Evolutionary conservation across 1,139 yeast genomes (phyloP).

Genomic region (Suhomyces maxii): DNA sequence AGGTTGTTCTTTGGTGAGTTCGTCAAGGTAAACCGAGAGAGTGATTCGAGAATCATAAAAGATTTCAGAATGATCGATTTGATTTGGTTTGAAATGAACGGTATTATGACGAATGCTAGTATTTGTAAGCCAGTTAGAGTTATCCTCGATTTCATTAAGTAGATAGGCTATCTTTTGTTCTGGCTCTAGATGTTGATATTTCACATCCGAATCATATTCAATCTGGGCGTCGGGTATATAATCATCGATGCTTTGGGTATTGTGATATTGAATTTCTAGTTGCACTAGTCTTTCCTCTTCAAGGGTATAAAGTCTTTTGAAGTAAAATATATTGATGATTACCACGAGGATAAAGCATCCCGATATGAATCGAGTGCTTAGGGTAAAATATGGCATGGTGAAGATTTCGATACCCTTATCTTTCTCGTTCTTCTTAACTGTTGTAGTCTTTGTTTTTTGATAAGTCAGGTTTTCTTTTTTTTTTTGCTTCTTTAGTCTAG

Average conservation of each 20-base stretch:
- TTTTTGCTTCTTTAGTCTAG: too few relatives aligned
- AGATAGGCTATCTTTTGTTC: conserved; percentile 27
- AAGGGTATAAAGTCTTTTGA: conserved; percentile 20
- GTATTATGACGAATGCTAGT: conserved; percentile 12
- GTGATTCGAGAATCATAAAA: conserved; percentile 30
- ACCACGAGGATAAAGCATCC: conserved; percentile 23
- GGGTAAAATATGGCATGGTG: conserved; percentile 1
- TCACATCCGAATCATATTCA: conserved; percentile 14
- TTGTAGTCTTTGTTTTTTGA: too few relatives aligned
- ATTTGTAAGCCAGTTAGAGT: conserved; percentile 13
- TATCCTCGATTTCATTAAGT: conserved; percentile 22
- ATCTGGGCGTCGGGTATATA: conserved; percentile 27
- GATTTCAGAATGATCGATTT: conserved; percentile 18
- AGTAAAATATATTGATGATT: conserved; percentile 24
- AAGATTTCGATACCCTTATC: not conserved
- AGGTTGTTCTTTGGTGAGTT: conserved; percentile 14
- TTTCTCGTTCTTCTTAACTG: too few relatives aligned
- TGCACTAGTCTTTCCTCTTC: conserved; percentile 6
- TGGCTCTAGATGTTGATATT: conserved; percentile 20
- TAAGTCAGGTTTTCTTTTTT: too few relatives aligned
- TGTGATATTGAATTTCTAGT: conserved; percentile 17
- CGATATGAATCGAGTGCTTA: conserved; percentile 12
- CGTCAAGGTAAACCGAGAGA: conserved; percentile 25
- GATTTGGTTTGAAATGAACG: conserved; percentile 7
- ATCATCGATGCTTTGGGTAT: conserved; percentile 21